phyloP scores from a whole-genome alignment of 129 eudicot species.

The Helichrysum umbraculigerum region DNA sequence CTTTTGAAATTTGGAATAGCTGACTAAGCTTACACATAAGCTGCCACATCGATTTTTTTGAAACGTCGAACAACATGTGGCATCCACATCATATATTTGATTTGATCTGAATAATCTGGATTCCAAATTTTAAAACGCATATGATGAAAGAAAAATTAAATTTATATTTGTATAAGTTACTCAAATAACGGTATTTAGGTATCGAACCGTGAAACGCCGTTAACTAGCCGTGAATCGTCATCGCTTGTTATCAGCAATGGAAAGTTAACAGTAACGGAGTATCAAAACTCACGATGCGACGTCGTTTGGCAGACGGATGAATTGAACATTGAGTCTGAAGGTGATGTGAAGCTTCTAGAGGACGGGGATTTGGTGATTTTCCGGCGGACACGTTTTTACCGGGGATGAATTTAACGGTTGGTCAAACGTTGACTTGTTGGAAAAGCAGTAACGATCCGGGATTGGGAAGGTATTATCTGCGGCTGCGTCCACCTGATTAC shows the following conservation, averaged over 20 bases:
- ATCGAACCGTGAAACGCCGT: slow-evolving; percentile 67
- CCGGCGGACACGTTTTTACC: slow-evolving; percentile 93
- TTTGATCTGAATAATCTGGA: too few relatives aligned
- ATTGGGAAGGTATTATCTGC: slow-evolving; percentile 77
- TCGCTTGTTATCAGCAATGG: slow-evolving; percentile 41
- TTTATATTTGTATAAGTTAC: too few relatives aligned
- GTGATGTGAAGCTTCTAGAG: slow-evolving; percentile 53
- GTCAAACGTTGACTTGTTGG: slow-evolving; percentile 60
- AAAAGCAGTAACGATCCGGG: slow-evolving; percentile 61
- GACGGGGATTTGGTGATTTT: slow-evolving; percentile 69
- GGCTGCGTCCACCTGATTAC: slow-evolving; percentile 67
- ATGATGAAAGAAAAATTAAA: too few relatives aligned
- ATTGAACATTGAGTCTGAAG: neutral
- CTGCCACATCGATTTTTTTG: too few relatives aligned
- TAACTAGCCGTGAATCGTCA: slow-evolving; percentile 36
- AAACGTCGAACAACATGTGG: too few relatives aligned
- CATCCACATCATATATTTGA: too few relatives aligned
- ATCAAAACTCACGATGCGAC: slow-evolving; percentile 24
- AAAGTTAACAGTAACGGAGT: slow-evolving; percentile 43
- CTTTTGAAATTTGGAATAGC: too few relatives aligned
- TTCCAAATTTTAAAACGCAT: too few relatives aligned
- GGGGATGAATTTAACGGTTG: slow-evolving; percentile 76
- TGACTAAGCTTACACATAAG: too few relatives aligned
- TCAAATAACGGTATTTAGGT: too few relatives aligned
- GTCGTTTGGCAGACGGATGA: slow-evolving; percentile 50